A percentile compares a stretch with the other conserved stretches of the same genome.
These are phyloP conservation scores for Phaeophleospora eucalypticola DNA, from an alignment of 2,329 filamentous ascomycete genomes.

Conservation along the genomic window DNA sequence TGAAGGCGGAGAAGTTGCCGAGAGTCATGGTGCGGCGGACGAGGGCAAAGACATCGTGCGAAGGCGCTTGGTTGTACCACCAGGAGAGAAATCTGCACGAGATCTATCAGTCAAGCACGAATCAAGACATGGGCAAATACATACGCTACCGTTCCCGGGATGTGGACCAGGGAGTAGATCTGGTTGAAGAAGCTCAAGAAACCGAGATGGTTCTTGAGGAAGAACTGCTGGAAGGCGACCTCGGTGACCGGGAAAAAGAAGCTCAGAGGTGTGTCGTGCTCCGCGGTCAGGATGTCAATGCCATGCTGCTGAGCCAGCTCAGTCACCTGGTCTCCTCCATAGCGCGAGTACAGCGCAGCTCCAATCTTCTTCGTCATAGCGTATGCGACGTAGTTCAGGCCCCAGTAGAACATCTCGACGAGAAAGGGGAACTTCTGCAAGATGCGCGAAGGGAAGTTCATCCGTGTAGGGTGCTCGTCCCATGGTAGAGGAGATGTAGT, in stretches of 20 bases:
- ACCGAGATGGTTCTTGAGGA: conserved; percentile 51
- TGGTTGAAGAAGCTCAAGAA: conserved; percentile 55
- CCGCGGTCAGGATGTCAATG: conserved; percentile 52
- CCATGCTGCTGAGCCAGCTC: conserved; percentile 54
- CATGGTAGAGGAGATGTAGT: conserved; percentile 47
- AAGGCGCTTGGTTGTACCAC: conserved; percentile 59
- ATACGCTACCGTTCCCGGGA: conserved; percentile 58
- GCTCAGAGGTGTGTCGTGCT: conserved; percentile 48
- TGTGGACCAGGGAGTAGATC: conserved; percentile 57
- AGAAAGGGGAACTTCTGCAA: conserved; percentile 66
- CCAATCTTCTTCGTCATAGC: conserved; percentile 46
- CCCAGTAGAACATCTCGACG: conserved; percentile 72
- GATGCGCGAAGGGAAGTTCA: conserved; percentile 56
- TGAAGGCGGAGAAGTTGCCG: conserved; percentile 52
- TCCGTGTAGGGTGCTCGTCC: conserved; percentile 5
- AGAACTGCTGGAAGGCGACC: conserved; percentile 53
- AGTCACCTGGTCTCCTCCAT: conserved; percentile 49
- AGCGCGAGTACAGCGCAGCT: conserved; percentile 23
- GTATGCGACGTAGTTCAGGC: conserved; percentile 62
- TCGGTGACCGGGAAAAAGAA: conserved; percentile 53
- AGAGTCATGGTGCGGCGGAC: conserved; percentile 47
- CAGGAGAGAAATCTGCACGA: conserved; percentile 55
- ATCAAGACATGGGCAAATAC: conserved; percentile 10
- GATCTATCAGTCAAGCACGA: conserved; percentile 8
- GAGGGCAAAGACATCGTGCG: conserved; percentile 42